phyloP scores from a whole-genome alignment of 2,329 filamentous ascomycete genomes.

The Thermochaetoides dissita region DNA sequence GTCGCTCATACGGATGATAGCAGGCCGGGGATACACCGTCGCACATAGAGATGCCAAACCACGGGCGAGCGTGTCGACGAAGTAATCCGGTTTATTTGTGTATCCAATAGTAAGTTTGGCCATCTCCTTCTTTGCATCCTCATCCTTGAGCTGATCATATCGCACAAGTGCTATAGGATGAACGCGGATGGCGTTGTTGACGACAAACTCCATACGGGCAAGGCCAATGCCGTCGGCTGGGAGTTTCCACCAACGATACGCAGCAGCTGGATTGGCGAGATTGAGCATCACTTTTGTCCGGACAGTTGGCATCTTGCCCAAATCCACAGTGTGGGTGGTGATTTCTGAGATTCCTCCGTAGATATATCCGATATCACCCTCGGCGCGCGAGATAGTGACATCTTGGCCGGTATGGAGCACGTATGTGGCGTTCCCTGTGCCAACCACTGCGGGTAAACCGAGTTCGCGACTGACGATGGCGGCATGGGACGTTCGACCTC shows the following conservation, averaged over 20 bases:
- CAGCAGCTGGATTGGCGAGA: conserved; percentile 24
- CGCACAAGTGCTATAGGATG: conserved; percentile 25
- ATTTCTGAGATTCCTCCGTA: conserved; percentile 24
- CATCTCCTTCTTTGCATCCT: conserved; percentile 16
- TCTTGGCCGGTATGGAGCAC: conserved; percentile 23
- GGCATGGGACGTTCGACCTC: conserved; percentile 26
- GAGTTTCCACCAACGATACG: conserved; percentile 27
- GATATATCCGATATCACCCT: conserved; percentile 23
- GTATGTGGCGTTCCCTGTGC: conserved; percentile 23
- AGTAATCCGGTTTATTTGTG: conserved; percentile 23
- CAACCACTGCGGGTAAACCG: conserved; percentile 24
- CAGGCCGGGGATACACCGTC: conserved; percentile 24
- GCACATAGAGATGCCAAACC: conserved; percentile 25
- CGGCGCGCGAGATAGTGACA: conserved; percentile 25
- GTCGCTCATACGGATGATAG: conserved; percentile 26
- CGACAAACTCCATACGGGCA: conserved; percentile 27
- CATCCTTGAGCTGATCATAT: conserved; percentile 20
- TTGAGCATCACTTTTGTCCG: conserved; percentile 25
- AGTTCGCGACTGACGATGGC: conserved; percentile 28
- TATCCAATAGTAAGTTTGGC: conserved; percentile 19
- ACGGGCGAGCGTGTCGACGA: conserved; percentile 24
- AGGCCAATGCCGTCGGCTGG: conserved; percentile 25
- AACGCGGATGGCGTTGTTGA: conserved; percentile 24
- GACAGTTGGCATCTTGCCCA: conserved; percentile 14
- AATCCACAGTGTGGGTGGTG: conserved; percentile 19